phyloP scores from a whole-genome alignment of 2,329 filamentous ascomycete genomes.

The Stachybotrys echinatus region DNA sequence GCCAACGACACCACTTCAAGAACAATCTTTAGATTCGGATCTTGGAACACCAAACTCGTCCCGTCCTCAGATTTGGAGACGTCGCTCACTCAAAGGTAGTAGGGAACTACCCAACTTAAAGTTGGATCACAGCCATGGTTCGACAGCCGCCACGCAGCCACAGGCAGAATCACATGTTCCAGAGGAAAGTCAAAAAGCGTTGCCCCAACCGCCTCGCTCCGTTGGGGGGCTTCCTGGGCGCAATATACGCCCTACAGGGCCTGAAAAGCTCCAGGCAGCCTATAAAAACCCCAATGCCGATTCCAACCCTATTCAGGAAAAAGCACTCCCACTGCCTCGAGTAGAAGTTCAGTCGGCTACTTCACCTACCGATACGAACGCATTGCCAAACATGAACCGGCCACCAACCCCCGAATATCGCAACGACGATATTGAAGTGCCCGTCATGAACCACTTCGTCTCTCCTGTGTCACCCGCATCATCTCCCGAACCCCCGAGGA shows the following conservation, averaged over 20 bases:
- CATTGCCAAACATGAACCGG: slow-evolving; percentile 21
- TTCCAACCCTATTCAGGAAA: background rate
- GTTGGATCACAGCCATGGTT: slow-evolving; percentile 43
- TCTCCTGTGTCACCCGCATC: slow-evolving; percentile 41
- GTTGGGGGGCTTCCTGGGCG: slow-evolving; percentile 19
- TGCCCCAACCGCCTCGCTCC: slow-evolving; percentile 9
- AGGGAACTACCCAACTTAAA: slow-evolving; percentile 43
- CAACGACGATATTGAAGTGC: slow-evolving; percentile 33
- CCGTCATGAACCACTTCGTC: slow-evolving; percentile 27
- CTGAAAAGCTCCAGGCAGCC: background rate
- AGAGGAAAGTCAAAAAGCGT: slow-evolving; percentile 10
- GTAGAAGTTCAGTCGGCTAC: background rate
- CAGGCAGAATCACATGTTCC: slow-evolving; percentile 8
- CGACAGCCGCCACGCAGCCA: slow-evolving; percentile 32
- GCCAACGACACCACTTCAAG: slow-evolving; percentile 6
- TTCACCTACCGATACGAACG: background rate
- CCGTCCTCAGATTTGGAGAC: slow-evolving; percentile 38
- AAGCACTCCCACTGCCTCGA: background rate
- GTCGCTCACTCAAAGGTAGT: slow-evolving; percentile 43
- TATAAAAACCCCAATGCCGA: background rate
- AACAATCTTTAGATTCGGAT: background rate
- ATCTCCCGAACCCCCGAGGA: slow-evolving; percentile 31
- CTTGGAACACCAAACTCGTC: slow-evolving; percentile 19
- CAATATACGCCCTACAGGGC: slow-evolving; percentile 17
- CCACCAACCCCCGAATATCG: slow-evolving; percentile 46